phyloP scores from a whole-genome alignment of 331 rosid species.

The Quercus lobata region DNA sequence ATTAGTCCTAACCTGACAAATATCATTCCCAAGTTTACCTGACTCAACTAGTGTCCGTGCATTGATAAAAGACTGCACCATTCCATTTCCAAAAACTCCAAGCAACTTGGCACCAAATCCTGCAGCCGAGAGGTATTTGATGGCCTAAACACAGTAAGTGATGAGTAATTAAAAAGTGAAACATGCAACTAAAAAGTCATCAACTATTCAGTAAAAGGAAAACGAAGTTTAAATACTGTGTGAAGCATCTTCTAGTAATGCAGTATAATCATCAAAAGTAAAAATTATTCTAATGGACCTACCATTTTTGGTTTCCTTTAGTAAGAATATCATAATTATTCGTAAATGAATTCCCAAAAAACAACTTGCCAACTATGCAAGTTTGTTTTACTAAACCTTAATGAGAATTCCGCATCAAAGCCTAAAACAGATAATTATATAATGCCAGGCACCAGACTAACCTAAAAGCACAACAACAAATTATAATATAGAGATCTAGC shows the following conservation, averaged over 20 bases:
- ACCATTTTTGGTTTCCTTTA: neutral
- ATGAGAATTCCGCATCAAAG: neutral
- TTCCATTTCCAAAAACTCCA: constrained; percentile 87
- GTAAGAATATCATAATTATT: neutral
- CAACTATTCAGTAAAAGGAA: constrained; percentile 7
- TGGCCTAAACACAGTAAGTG: constrained; percentile 60
- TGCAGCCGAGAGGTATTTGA: constrained; percentile 84
- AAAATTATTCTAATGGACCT: neutral
- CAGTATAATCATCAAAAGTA: neutral
- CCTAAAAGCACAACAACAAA: neutral
- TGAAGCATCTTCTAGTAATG: neutral
- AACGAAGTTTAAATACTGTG: constrained; percentile 4
- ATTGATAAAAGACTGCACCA: constrained; percentile 88
- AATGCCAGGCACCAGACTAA: neutral
- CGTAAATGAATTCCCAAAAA: neutral
- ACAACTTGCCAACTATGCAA: neutral
- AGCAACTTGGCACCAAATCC: constrained; percentile 96
- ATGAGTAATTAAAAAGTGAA: constrained; percentile 24
- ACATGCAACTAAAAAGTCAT: constrained; percentile 4
- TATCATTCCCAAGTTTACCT: constrained; percentile 43
- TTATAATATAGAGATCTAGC: neutral
- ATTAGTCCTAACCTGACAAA: neutral
- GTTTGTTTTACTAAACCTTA: neutral
- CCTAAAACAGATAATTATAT: neutral
- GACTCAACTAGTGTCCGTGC: constrained; percentile 69